Base-by-base conservation (phyloP, 495 filamentous ascomycete species). In the Xylaria intraflava region DNA sequence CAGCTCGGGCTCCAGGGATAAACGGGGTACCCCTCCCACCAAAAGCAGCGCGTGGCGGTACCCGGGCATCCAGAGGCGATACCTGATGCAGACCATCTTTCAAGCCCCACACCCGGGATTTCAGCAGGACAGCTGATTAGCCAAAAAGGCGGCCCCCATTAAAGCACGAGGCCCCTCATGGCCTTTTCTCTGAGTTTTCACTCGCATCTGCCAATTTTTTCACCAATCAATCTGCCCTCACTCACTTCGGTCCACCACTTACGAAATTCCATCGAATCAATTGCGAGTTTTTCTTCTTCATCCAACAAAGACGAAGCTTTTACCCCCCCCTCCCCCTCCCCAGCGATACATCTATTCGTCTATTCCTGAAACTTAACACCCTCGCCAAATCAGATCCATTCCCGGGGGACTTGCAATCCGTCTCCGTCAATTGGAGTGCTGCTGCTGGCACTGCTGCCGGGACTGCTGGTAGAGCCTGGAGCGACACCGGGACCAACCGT, bases 161-260 rank as follows among this genome's bases (percentile, higher is more conserved):
- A 66, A 66, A 64, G 60, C 55, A 59, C 59, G 53, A 54, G 43
- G 55, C 14, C 56, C 57, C 62, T 63, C 60, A 59, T 40, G 49
- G 56, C 39, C 49, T 49, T 46, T 65, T 61, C 60, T 55, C 53
- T 57, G 40, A 51, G 57, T 57, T 61, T 64, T 66, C 59, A 62
- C 62, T 65, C 55, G 62, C 52, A 51, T 57, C 55, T 66, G 50
- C 50, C 55, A 49, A 59, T 55, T 63, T 55, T 64, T 52, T 66
- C 63, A 64, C 63, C 63, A 66, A 66, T 66, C 63, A 66, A 60
- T 60, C 63, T 55, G 58, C 57, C 60, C 63, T 66, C 53, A 36
- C 51, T 46, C 51, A 44, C 40, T 42, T 53, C 33, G 63, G 58
- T 66, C 63, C 61, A 64, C 63, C 63, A 61, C 58, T 64, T 59